These are phyloP conservation scores for Zopfia rhizophila DNA, from an alignment of 2,329 filamentous ascomycete species.

Conservation along the genomic window DNA sequence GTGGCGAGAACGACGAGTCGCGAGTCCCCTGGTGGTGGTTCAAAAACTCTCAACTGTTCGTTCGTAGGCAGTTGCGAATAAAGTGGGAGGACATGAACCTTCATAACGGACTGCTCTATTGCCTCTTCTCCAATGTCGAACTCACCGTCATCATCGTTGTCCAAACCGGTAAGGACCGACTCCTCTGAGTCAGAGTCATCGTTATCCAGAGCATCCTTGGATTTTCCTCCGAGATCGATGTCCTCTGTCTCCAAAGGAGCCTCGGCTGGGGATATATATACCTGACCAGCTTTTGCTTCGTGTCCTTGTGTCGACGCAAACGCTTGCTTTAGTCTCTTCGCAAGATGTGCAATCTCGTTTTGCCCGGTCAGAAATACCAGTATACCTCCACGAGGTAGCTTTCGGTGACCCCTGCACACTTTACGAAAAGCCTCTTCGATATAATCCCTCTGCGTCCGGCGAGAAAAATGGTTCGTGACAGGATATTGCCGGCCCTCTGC, in stretches of 20 bases:
- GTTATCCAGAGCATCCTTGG: constrained; percentile 54
- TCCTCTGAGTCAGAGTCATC: constrained; percentile 64
- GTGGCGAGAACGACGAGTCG: constrained; percentile 91
- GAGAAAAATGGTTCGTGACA: constrained; percentile 88
- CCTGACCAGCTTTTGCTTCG: constrained; percentile 68
- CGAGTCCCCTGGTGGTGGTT: constrained; percentile 81
- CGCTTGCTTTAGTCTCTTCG: constrained; percentile 78
- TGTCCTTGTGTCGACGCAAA: constrained; percentile 64
- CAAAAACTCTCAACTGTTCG: constrained; percentile 91
- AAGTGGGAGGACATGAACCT: constrained; percentile 89
- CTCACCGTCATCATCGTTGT: constrained; percentile 68
- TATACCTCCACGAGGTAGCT: constrained; percentile 89
- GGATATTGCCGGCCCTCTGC: constrained; percentile 92
- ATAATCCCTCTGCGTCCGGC: constrained; percentile 85
- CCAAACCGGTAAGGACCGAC: constrained; percentile 69
- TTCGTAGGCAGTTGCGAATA: constrained; percentile 92
- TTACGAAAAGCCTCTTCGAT: constrained; percentile 91
- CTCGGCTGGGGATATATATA: constrained; percentile 80
- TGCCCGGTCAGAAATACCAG: constrained; percentile 95
- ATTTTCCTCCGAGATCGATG: constrained; percentile 76
- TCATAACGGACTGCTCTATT: constrained; percentile 68
- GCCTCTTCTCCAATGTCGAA: constrained; percentile 72
- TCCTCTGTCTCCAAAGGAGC: constrained; percentile 86
- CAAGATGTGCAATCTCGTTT: constrained; percentile 87
- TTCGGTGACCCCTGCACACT: constrained; percentile 85